phyloP scores from a whole-genome alignment of 2,329 filamentous ascomycete genomes.

The Neurospora crassa region DNA sequence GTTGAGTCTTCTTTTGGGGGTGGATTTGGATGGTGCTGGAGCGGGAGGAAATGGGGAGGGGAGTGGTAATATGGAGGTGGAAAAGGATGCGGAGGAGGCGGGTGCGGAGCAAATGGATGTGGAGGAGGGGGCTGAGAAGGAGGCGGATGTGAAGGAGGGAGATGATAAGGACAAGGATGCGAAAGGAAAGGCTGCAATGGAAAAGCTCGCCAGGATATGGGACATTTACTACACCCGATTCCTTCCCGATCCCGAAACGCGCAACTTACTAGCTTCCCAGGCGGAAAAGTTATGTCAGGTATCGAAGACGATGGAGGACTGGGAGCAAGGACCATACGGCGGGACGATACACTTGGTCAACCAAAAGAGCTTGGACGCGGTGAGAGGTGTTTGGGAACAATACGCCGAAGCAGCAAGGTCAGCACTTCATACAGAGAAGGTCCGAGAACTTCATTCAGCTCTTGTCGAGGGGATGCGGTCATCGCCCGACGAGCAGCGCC shows the following conservation, averaged over 20 bases:
- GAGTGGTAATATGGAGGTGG: background rate
- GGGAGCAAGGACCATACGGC: slow-evolving; percentile 37
- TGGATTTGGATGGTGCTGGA: slow-evolving; percentile 7
- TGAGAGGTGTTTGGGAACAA: slow-evolving; percentile 30
- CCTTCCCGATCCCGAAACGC: slow-evolving; percentile 27
- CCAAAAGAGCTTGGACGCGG: slow-evolving; percentile 30
- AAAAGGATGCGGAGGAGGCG: background rate
- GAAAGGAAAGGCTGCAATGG: slow-evolving; percentile 9
- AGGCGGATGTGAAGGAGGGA: too few species aligned
- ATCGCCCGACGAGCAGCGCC: background rate
- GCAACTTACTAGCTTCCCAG: slow-evolving; percentile 30
- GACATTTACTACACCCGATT: slow-evolving; percentile 46
- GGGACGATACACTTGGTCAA: slow-evolving; percentile 38
- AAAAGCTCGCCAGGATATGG: slow-evolving; percentile 28
- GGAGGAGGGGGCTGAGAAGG: too few species aligned
- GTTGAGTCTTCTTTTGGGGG: slow-evolving; percentile 40
- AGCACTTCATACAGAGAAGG: slow-evolving; percentile 3
- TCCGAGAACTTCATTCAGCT: slow-evolving; percentile 12
- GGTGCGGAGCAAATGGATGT: too few species aligned
- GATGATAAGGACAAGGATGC: background rate
- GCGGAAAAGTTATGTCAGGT: slow-evolving; percentile 30
- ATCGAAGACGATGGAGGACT: slow-evolving; percentile 30
- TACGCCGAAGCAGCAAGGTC: slow-evolving; percentile 19
- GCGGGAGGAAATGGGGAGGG: background rate
- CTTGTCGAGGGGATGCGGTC: slow-evolving; percentile 1